Evolutionary conservation across 495 filamentous ascomycete genomes (phyloP).

Genomic region (Aspergillus cavernicola): DNA sequence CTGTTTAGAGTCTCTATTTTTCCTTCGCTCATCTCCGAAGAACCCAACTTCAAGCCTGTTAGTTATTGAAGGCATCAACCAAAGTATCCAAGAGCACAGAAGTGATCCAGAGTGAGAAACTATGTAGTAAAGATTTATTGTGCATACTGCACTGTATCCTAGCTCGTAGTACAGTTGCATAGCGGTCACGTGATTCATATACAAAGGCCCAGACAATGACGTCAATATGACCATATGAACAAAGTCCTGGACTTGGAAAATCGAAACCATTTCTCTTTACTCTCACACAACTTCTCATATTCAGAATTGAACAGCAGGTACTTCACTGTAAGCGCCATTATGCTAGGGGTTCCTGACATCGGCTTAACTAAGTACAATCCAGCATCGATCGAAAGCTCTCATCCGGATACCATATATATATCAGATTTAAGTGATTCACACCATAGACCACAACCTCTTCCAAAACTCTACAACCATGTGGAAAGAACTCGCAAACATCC

Average conservation of each 20-base stretch:
- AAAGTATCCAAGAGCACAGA: too few species aligned
- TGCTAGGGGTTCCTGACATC: too few species aligned
- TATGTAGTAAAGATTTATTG: too few species aligned
- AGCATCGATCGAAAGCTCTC: neutral
- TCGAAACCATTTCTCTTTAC: neutral
- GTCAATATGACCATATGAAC: conserved; percentile 31
- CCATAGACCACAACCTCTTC: neutral
- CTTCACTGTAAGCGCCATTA: neutral
- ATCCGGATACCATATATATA: neutral
- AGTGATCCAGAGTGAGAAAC: too few species aligned
- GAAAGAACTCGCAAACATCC: neutral
- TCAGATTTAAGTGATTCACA: too few species aligned
- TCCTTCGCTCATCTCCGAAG: neutral
- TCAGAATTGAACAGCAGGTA: too few species aligned
- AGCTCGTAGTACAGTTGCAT: conserved; percentile 6
- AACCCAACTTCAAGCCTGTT: too few species aligned
- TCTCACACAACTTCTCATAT: too few species aligned
- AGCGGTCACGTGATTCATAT: neutral
- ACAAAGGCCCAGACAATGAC: conserved; percentile 20
- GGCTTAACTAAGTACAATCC: neutral
- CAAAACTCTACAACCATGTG: neutral
- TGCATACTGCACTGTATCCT: neutral
- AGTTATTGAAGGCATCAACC: too few species aligned
- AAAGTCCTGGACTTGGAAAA: neutral
- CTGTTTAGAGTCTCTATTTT: neutral